These are phyloP conservation scores for Emiliania huxleyi DNA, from an alignment of 78 protist species.

Conservation along the genomic window DNA sequence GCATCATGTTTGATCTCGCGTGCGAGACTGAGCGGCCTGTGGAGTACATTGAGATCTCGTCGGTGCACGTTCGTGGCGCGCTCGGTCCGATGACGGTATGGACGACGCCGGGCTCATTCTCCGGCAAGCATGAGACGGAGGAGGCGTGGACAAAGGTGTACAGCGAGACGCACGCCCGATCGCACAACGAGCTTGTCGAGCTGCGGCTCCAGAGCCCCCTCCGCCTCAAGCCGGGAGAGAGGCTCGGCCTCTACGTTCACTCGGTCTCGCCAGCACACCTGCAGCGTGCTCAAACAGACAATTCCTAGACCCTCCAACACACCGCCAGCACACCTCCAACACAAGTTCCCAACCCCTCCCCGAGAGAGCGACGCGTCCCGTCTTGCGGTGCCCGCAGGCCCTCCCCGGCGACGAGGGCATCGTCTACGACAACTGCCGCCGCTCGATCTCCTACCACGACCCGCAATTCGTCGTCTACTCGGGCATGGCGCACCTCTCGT, in stretches of 20 bases:
- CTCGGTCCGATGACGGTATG: conserved; percentile 47
- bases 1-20: conserved; percentile 38
- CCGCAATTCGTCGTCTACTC: background rate
- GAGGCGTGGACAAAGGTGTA: too few relatives aligned
- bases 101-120: too few relatives aligned
- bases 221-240: too few relatives aligned
- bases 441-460: background rate
- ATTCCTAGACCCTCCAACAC: background rate
- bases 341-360: background rate
- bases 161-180: too few relatives aligned
- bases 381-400: too few relatives aligned
- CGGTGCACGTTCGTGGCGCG: conserved; percentile 34
- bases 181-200: too few relatives aligned
- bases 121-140: too few relatives aligned
- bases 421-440: conserved; percentile 45
- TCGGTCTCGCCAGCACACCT: too few relatives aligned
- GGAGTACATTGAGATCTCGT: background rate
- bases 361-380: too few relatives aligned
- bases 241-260: too few relatives aligned
- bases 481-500: conserved; percentile 48
- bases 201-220: too few relatives aligned
- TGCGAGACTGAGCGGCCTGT: background rate
- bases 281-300: too few relatives aligned
- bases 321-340: background rate
- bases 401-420: conserved; percentile 34